phyloP scores from a whole-genome alignment of 257 asterid genomes.

The Salvia hispanica region DNA sequence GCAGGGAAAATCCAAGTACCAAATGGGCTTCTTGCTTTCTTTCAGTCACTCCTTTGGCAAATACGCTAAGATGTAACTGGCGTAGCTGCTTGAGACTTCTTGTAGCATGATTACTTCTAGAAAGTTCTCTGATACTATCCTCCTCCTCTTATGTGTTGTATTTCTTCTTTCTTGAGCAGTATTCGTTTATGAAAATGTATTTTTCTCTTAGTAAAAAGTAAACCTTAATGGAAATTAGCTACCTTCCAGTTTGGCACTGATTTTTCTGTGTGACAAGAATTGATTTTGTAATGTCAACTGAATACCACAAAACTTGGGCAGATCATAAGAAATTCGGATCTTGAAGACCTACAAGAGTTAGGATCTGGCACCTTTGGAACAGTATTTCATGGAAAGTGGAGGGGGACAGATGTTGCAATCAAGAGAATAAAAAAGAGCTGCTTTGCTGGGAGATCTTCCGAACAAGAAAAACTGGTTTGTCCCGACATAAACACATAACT shows the following conservation, averaged over 20 bases:
- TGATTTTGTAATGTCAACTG: constrained; percentile 18
- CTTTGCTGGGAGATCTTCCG: constrained; percentile 51
- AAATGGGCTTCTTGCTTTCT: background rate
- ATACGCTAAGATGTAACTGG: background rate
- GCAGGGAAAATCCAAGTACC: background rate
- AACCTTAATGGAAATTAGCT: background rate
- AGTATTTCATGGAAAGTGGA: constrained; percentile 64
- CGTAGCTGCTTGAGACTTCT: background rate
- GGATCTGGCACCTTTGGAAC: constrained; percentile 64
- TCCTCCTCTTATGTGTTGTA: background rate
- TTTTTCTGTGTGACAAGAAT: background rate
- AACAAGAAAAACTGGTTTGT: constrained; percentile 58
- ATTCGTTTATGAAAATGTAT: background rate
- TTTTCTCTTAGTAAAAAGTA: background rate
- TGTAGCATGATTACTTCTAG: background rate
- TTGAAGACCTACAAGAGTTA: constrained; percentile 54
- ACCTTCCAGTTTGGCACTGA: background rate
- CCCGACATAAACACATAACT: constrained; percentile 3
- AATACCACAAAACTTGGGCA: constrained; percentile 24
- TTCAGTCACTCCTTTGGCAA: background rate
- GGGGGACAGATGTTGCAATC: constrained; percentile 62
- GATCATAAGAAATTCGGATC: constrained; percentile 55
- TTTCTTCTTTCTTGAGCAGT: no score
- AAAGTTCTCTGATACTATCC: background rate
- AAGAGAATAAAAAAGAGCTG: constrained; percentile 57